These are phyloP conservation scores for Penicillium macrosclerotiorum DNA, from an alignment of 495 filamentous ascomycete species.

Conservation along the genomic window DNA sequence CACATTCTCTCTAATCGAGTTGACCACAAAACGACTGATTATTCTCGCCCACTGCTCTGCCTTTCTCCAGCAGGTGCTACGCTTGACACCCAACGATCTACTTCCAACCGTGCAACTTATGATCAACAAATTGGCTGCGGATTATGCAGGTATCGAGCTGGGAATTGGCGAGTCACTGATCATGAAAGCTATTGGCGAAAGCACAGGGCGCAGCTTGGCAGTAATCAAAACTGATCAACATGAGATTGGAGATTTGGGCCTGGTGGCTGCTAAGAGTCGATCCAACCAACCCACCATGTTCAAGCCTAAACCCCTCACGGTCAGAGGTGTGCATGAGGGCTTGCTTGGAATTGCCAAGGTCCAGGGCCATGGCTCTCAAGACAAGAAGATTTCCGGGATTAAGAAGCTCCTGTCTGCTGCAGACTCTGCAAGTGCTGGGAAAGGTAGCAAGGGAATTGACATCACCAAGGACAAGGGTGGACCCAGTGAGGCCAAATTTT, in stretches of 20 bases:
- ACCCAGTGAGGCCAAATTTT: conserved; percentile 89
- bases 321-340: conserved; percentile 82
- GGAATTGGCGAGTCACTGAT: conserved; percentile 97
- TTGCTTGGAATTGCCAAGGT: conserved; percentile 85
- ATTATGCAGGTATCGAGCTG: conserved; percentile 93
- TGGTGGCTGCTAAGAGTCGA: conserved; percentile 93
- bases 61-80: conserved; percentile 88
- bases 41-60: conserved; percentile 86
- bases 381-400: conserved; percentile 87
- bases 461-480: conserved; percentile 93
- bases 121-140: conserved; percentile 96
- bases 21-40: conserved; percentile 84
- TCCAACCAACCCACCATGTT: conserved; percentile 96
- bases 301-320: conserved; percentile 87
- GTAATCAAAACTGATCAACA: conserved; percentile 93
- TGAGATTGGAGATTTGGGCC: conserved; percentile 90
- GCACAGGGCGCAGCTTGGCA: conserved; percentile 79
- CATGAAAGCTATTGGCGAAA: conserved; percentile 97
- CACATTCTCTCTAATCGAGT: conserved; percentile 89
- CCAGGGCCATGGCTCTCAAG: conserved; percentile 83
- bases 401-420: conserved; percentile 91
- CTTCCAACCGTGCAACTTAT: conserved; percentile 87
- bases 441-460: conserved; percentile 67
- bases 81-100: conserved; percentile 85
- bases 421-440: conserved; percentile 66